Percentiles rank a stretch among this genome's conserved stretches.
Evolutionary conservation across 129 eudicot genomes (phyloP).

Genomic region (Saussurea involucrata): DNA sequence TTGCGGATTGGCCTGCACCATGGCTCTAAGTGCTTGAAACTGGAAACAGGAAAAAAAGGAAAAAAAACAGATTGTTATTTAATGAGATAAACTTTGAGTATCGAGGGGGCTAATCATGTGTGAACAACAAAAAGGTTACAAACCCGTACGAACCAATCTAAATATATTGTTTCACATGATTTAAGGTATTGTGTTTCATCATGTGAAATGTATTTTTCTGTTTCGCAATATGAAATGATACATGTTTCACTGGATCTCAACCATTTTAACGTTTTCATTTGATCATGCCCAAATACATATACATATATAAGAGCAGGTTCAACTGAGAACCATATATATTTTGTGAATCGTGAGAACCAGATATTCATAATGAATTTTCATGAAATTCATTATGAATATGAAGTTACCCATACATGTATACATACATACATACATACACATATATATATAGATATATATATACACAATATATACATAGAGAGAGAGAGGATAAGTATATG

Average conservation of each 20-base stretch:
- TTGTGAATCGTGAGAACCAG: not conserved
- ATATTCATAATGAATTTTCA: not conserved
- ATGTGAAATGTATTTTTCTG: not conserved
- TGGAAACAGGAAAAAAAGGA: slow-evolving; percentile 16
- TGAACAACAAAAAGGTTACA: not conserved
- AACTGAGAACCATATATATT: not conserved
- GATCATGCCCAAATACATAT: not conserved
- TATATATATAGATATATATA: not conserved
- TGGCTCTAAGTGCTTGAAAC: slow-evolving; percentile 75
- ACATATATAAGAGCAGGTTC: not conserved
- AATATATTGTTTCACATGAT: not conserved
- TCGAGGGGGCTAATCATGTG: not conserved
- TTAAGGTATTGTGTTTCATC: too few relatives aligned
- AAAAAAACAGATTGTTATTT: not conserved
- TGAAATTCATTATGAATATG: not conserved
- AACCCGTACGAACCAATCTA: not conserved
- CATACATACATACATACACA: not conserved
- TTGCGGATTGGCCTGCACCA: slow-evolving; percentile 78
- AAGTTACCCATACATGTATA: not conserved
- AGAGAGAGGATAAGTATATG: not conserved
- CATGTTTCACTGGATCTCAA: not conserved
- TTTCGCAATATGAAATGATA: not conserved
- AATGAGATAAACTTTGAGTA: not conserved
- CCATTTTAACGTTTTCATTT: not conserved
- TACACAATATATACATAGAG: too few relatives aligned